These are phyloP conservation scores for Nakazawaea wyomingensis DNA, from an alignment of 805 yeast genomes.

Conservation along the genomic window DNA sequence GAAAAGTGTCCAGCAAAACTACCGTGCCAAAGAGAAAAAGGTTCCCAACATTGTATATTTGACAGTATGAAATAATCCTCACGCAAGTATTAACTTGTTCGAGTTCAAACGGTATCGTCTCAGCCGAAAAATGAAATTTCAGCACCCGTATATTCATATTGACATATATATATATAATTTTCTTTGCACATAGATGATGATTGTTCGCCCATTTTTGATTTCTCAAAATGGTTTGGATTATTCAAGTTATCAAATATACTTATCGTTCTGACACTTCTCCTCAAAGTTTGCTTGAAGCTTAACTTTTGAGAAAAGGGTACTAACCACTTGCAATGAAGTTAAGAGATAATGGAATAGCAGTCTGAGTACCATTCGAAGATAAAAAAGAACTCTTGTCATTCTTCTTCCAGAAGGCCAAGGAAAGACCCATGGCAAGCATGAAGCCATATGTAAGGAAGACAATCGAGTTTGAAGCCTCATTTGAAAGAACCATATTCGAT, in stretches of 20 bases:
- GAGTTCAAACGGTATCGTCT: conserved; percentile 74
- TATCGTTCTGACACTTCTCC: conserved; percentile 2
- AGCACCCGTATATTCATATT: conserved; percentile 44
- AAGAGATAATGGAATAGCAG: conserved; percentile 74
- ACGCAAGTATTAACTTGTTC: conserved; percentile 82
- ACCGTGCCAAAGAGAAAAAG: background rate
- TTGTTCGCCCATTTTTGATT: too few relatives aligned
- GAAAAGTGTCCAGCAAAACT: too few relatives aligned
- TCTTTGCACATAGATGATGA: too few relatives aligned
- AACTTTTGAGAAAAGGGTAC: conserved; percentile 30
- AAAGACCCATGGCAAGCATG: conserved; percentile 48
- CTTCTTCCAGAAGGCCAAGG: conserved; percentile 53
- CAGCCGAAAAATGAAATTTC: conserved; percentile 46
- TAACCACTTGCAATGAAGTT: conserved; percentile 89
- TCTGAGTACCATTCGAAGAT: conserved; percentile 75
- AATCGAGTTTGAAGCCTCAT: conserved; percentile 49
- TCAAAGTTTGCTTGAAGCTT: background rate
- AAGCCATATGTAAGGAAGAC: conserved; percentile 56
- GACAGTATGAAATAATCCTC: conserved; percentile 51
- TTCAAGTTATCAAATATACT: conserved; percentile 11
- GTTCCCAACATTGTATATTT: conserved; percentile 16
- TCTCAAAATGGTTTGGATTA: conserved; percentile 8
- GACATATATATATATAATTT: background rate
- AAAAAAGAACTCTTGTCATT: conserved; percentile 53
- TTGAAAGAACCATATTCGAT: conserved; percentile 10